Evolutionary conservation across 768 basidiomycete species (phyloP), one percentile per base, ranked within the genome.

Genomic region (Leccinum sublutescens): DNA sequence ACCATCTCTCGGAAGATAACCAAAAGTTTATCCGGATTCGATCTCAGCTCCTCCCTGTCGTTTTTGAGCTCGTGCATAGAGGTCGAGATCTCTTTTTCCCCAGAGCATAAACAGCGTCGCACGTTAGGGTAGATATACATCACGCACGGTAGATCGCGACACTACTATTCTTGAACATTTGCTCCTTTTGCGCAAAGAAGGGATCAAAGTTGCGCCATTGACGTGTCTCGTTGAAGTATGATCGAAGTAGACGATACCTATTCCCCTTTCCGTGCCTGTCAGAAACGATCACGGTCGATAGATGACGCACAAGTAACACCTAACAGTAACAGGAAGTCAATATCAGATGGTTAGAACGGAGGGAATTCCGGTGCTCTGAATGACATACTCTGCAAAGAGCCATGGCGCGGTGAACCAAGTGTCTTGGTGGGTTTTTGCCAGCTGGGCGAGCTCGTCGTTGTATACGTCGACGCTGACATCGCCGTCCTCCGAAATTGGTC

Each of bases 391-490:
- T 57, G 94, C 93, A 71, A 81, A 98, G n/a, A 99, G 80, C 96
- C 96, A 99, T 1, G 95, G 93, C 5, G 91, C 85, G 8, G 84
- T 89, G 69, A 93, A 94, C 96, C 96, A 99, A 0, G 88, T 90
- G 60, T 86, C 80, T 65, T 80, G 78, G 3, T 73, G 71, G 1
- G 77, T 70, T 27, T 76, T 71, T 0, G 76, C 75, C 2, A 91
- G 79, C 1, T 73, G 71, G 5, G 71, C 71, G 12, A 99, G 78
- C 62, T 93, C 88, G 0, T 75, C 65, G 64, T 99, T 98, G 76
- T 94, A 98, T n/a, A 80, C 74, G 0, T 83, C 79, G 5, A 84
- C 76, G 54, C 84, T 80, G n/a, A 84, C 69, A 50, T 88, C 91
- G 1, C 89, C 89, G 64, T 97, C 95, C 7, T 84, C 75, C n/a